Evolutionary conservation across 2,329 filamentous ascomycete genomes (phyloP).

Genomic region (Ophiostoma montium): DNA sequence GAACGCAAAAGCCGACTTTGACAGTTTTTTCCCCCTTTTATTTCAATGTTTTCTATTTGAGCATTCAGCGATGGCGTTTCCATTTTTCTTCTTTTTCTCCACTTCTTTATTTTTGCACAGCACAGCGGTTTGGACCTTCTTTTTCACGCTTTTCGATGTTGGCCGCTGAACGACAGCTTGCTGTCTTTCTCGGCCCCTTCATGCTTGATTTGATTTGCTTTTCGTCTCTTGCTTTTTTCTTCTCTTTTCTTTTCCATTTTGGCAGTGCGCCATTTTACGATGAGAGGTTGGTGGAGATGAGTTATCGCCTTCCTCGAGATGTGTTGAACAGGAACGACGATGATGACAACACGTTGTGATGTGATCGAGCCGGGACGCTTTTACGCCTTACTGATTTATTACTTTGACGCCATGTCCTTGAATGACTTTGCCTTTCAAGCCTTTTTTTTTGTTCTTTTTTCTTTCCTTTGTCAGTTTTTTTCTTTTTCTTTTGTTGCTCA

Average conservation of each 20-base stretch:
- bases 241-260: neutral
- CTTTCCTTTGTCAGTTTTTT: neutral
- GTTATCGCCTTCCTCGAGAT: neutral
- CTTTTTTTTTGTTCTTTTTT: slow-evolving; percentile 1
- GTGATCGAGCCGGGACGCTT: slow-evolving; percentile 6
- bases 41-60: slow-evolving; percentile 3
- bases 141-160: neutral
- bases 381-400: slow-evolving; percentile 4
- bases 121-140: neutral
- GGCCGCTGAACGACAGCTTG: neutral
- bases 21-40: neutral
- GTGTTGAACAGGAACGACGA: slow-evolving; percentile 7
- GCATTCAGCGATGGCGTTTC: slow-evolving; percentile 20
- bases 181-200: neutral
- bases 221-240: neutral
- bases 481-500: neutral
- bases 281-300: neutral
- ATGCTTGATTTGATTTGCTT: neutral
- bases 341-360: slow-evolving; percentile 1
- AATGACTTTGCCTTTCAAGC: neutral
- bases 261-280: slow-evolving; percentile 1
- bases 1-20: neutral
- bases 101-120: slow-evolving; percentile 5
- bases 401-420: slow-evolving; percentile 1
- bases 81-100: slow-evolving; percentile 4